Evolutionary conservation across 257 asterid species (phyloP).

Genomic region (Thymus mandschuricus): DNA sequence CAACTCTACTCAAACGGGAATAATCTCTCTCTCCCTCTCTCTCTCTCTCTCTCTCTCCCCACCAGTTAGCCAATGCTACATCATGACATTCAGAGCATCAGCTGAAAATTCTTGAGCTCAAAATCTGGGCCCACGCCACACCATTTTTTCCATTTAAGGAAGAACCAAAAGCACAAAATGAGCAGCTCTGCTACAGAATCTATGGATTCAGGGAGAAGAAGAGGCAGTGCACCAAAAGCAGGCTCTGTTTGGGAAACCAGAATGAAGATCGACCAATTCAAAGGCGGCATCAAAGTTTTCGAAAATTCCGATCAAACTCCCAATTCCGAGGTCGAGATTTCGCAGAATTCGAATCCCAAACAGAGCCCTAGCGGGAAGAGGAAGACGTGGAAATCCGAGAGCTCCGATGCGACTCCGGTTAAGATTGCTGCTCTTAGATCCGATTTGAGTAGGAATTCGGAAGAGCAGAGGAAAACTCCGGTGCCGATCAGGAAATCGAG

Average conservation of each 20-base stretch:
- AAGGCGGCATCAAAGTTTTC: constrained; percentile 75
- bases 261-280: constrained; percentile 69
- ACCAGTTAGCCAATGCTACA: constrained; percentile 33
- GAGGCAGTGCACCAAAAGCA: constrained; percentile 59
- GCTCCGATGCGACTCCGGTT: constrained; percentile 51
- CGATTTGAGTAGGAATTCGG: constrained; percentile 50
- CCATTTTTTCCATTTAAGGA: constrained; percentile 20
- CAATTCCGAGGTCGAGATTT: constrained; percentile 32
- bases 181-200: constrained; percentile 33
- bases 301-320: constrained; percentile 24
- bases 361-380: constrained; percentile 68
- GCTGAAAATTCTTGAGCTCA: constrained; percentile 51
- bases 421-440: constrained; percentile 66
- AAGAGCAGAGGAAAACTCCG: constrained; percentile 52
- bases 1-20: constrained; percentile 8
- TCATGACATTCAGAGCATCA: constrained; percentile 38
- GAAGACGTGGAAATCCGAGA: constrained; percentile 78
- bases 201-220: constrained; percentile 56
- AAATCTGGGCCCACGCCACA: constrained; percentile 38
- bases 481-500: constrained; percentile 42
- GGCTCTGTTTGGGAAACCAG: constrained; percentile 94
- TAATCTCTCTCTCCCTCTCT: constrained; percentile 2
- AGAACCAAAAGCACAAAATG: constrained; percentile 2
- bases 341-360: constrained; percentile 47
- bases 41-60: not conserved